These are phyloP conservation scores for Backusella parvicylindrica DNA, from an alignment of 192 early-diverging fungal genomes.

Conservation along the genomic window DNA sequence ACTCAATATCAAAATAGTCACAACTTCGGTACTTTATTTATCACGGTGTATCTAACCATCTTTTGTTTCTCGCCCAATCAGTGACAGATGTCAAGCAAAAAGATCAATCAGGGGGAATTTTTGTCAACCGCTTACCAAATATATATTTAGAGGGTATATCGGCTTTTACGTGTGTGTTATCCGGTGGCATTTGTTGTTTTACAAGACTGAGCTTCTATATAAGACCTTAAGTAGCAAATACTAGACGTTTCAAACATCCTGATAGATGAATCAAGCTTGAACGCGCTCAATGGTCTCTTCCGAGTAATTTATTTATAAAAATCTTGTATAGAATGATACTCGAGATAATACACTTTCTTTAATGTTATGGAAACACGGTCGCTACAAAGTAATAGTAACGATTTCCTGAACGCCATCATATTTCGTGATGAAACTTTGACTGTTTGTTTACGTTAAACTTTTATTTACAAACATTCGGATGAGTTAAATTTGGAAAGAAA, in stretches of 20 bases:
- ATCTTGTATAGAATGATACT: background rate
- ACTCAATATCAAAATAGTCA: background rate
- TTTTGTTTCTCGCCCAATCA: background rate
- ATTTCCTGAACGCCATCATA: background rate
- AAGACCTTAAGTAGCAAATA: too few relatives aligned
- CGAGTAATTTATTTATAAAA: too few relatives aligned
- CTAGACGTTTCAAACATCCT: too few relatives aligned
- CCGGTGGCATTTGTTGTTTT: too few relatives aligned
- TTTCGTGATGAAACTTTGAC: background rate
- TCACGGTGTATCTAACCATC: too few relatives aligned
- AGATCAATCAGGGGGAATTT: too few relatives aligned
- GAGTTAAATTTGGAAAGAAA: background rate
- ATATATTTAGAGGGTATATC: background rate
- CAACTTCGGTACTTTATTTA: background rate
- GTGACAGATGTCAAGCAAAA: too few relatives aligned
- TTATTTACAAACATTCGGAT: background rate
- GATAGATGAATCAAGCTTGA: too few relatives aligned
- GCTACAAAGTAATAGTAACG: background rate
- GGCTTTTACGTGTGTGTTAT: too few relatives aligned
- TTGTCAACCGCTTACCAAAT: background rate
- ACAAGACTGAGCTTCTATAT: too few relatives aligned
- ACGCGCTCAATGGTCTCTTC: background rate
- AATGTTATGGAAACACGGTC: background rate
- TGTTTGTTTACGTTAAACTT: background rate
- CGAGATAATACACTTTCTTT: background rate